Evolutionary conservation across 305 asterid genomes (phyloP).

Genomic region (Ilex paraguariensis): DNA sequence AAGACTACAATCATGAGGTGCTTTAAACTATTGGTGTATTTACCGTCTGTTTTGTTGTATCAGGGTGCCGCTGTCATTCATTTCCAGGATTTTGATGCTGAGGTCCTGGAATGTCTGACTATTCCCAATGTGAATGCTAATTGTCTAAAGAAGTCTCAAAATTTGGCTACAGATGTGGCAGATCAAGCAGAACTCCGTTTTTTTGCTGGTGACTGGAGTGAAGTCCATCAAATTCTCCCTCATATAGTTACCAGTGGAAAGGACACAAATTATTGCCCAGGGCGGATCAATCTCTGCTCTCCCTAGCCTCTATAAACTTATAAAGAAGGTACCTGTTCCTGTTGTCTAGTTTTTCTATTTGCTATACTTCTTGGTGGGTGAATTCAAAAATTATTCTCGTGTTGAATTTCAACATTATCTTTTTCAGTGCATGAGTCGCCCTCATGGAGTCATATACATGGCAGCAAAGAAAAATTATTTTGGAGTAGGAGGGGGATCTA

Average conservation of each 20-base stretch:
- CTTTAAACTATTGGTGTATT: not conserved
- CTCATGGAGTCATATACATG: slow-evolving; percentile 72
- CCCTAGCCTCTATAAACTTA: slow-evolving; percentile 57
- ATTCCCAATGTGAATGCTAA: slow-evolving; percentile 80
- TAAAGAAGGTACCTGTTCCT: slow-evolving; percentile 49
- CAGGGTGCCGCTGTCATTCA: slow-evolving; percentile 79
- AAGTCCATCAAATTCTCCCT: slow-evolving; percentile 56
- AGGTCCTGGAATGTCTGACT: slow-evolving; percentile 78
- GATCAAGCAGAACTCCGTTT: slow-evolving; percentile 49
- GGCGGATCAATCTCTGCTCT: slow-evolving; percentile 50
- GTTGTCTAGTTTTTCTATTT: too few relatives aligned
- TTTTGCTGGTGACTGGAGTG: slow-evolving; percentile 94
- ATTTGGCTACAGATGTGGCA: slow-evolving; percentile 10
- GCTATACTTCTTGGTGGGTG: not conserved
- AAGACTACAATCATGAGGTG: not conserved
- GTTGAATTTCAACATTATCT: slow-evolving; percentile 7
- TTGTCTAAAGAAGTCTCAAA: slow-evolving; percentile 26
- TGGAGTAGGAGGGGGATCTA: slow-evolving; percentile 97
- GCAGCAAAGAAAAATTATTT: slow-evolving; percentile 94
- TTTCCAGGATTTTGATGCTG: slow-evolving; percentile 93
- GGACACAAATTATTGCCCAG: slow-evolving; percentile 8
- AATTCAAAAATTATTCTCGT: slow-evolving; percentile 2
- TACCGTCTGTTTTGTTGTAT: not conserved
- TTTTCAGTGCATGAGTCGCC: slow-evolving; percentile 50
- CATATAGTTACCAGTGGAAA: slow-evolving; percentile 16